Percentiles rank a stretch among this genome's conserved stretches.
Evolutionary conservation across 345 rosid species (phyloP).

Genomic region (Syzygium grande): DNA sequence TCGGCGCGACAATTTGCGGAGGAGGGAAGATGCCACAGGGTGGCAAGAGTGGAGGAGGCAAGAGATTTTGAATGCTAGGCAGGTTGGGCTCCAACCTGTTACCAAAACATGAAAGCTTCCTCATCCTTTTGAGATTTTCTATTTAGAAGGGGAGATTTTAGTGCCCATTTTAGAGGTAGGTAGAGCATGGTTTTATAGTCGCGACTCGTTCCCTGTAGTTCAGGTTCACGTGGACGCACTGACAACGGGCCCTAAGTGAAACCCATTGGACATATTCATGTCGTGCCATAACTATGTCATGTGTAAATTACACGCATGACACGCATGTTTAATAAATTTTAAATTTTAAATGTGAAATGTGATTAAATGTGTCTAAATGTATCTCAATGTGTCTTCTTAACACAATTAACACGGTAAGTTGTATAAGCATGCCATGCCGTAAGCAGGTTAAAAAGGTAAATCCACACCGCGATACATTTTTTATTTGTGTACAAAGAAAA

Average conservation of each 20-base stretch:
- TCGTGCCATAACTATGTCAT: neutral
- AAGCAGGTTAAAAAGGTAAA: neutral
- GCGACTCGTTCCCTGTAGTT: neutral
- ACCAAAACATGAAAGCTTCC: neutral
- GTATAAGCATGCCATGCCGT: neutral
- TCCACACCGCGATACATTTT: neutral
- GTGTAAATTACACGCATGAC: neutral
- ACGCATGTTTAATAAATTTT: neutral
- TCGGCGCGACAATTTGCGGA: neutral
- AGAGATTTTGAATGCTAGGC: neutral
- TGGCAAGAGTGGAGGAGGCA: neutral
- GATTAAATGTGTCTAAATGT: neutral
- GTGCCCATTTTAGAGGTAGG: neutral
- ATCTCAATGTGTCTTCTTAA: neutral
- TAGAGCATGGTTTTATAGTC: neutral
- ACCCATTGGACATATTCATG: neutral
- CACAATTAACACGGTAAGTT: neutral
- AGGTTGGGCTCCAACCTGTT: neutral
- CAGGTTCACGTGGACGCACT: neutral
- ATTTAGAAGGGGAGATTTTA: neutral
- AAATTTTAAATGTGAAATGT: neutral
- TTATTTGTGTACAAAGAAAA: neutral
- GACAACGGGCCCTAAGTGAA: neutral
- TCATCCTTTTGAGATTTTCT: neutral
- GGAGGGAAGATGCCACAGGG: neutral